Evolutionary conservation across 1,139 yeast species (phyloP), one percentile per base, ranked within the genome.

Genomic region (Debaryomycetaceae sp.): DNA sequence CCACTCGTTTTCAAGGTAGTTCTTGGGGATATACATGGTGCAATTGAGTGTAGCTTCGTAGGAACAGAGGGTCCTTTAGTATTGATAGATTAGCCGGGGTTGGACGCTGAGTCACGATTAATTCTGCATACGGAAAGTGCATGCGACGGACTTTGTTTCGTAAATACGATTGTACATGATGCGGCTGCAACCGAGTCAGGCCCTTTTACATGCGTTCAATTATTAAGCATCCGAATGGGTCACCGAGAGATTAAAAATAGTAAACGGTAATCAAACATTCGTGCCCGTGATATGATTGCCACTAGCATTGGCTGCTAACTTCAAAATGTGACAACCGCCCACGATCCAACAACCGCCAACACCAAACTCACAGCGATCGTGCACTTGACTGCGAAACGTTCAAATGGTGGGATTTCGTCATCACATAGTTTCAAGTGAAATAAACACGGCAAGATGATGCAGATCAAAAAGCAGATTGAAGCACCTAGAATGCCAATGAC

Each of bases 401-500:
- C 71, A 8, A 44, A 29, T 1, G 43, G 36, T 0, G 42, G 30
- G 10, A 57, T 45, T 22, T 45, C 40, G 25, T 39, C 34, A 7
- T 49, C 48, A 45, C 71, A 62, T 29, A 68, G 56, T 39, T 53
- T 58, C 41, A 73, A 49, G 46, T 74, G 75, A 45, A 75, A 75
- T 18, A 64, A 58, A 40, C 79, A 67, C 5, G 82, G 82, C 36
- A 75, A 58, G 18, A 74, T 71, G 29, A 75, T 58, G 48, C 81
- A 75, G 23, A 75, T 69, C 29, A 74, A 51, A 41, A 75, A 71
- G 42, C 81, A 74, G 34, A 75, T 63, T 2, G 78, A 70, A 2
- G 80, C 71, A 5, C 82, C 82, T 40, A 74, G 51, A 28, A 75
- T 61, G 2, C 80, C 80, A 34, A 75, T 65, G 30, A 75, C 65